Percentiles rank a stretch among this genome's conserved stretches.
These are phyloP conservation scores for Oryza longistaminata DNA, from an alignment of 176 grass and related monocot genomes.

Conservation along the genomic window DNA sequence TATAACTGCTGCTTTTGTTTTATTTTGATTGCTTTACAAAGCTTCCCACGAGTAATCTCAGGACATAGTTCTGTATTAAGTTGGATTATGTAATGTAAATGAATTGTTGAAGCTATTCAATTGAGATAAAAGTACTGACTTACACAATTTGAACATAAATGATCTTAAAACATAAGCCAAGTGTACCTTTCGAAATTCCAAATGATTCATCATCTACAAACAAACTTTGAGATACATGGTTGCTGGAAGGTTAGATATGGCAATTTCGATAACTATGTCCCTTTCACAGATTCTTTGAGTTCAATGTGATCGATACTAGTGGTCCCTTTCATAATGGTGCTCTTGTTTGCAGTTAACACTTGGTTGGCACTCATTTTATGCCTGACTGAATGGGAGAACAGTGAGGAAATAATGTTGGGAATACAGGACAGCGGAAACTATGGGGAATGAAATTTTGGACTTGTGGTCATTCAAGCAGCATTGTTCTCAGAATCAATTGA, in stretches of 20 bases:
- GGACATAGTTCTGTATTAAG: neutral
- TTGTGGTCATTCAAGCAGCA: neutral
- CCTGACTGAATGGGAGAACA: conserved; percentile 18
- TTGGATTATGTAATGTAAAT: conserved; percentile 5
- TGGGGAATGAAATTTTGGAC: neutral
- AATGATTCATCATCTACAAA: conserved; percentile 8
- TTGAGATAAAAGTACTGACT: neutral
- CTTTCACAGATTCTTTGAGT: neutral
- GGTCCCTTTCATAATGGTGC: neutral
- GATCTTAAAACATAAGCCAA: neutral
- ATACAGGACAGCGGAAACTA: neutral
- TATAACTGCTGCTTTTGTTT: neutral
- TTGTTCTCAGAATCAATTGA: neutral
- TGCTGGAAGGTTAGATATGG: neutral
- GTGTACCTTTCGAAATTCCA: neutral
- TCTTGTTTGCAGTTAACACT: conserved; percentile 37
- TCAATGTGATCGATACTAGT: neutral
- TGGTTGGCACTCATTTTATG: conserved; percentile 1
- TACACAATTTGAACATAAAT: neutral
- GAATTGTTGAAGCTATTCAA: conserved; percentile 10
- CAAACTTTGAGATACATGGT: conserved; percentile 12
- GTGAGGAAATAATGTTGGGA: neutral
- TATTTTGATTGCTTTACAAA: neutral
- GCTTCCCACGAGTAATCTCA: neutral
- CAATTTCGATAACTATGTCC: neutral